Percentiles rank a stretch among this genome's conserved stretches.
These are phyloP conservation scores for Noccaea caerulescens DNA, from an alignment of 345 rosid genomes.

Conservation along the genomic window DNA sequence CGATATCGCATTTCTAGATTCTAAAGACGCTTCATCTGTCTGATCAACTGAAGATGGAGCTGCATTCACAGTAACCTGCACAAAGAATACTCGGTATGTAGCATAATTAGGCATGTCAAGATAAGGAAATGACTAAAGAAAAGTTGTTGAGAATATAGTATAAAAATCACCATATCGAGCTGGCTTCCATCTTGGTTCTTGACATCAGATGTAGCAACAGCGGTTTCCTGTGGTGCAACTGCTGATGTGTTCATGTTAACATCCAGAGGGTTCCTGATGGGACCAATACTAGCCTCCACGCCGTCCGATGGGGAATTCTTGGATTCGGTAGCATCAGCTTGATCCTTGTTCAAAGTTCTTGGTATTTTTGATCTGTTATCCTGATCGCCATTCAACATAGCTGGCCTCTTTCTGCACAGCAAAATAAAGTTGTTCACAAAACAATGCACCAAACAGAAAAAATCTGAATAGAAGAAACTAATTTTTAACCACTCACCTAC, in stretches of 20 bases:
- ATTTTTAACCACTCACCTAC: constrained; percentile 29
- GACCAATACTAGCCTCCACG: constrained; percentile 27
- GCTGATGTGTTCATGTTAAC: constrained; percentile 22
- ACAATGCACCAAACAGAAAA: constrained; percentile 18
- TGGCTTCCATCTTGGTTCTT: constrained; percentile 27
- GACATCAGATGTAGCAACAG: constrained; percentile 16
- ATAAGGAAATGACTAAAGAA: constrained; percentile 11
- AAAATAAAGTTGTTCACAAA: constrained; percentile 15
- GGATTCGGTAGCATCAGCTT: constrained; percentile 25
- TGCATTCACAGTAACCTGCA: constrained; percentile 31
- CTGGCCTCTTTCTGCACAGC: constrained; percentile 41
- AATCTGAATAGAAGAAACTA: neutral
- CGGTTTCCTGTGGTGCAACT: constrained; percentile 19
- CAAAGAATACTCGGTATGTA: constrained; percentile 6
- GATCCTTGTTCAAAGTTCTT: constrained; percentile 33
- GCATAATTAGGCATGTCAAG: constrained; percentile 18
- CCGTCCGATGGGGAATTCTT: constrained; percentile 27
- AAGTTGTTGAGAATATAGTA: constrained; percentile 15
- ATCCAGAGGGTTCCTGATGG: constrained; percentile 32
- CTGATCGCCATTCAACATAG: constrained; percentile 38
- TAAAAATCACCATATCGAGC: constrained; percentile 33
- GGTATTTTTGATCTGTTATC: constrained; percentile 29
- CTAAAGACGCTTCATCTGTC: constrained; percentile 40
- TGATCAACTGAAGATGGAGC: constrained; percentile 30
- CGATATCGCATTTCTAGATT: constrained; percentile 41